A percentile compares a stretch with the other conserved stretches of the same genome.
These are phyloP conservation scores for Nicotiana noctiflora DNA, from an alignment of 257 asterid genomes.

Conservation along the genomic window DNA sequence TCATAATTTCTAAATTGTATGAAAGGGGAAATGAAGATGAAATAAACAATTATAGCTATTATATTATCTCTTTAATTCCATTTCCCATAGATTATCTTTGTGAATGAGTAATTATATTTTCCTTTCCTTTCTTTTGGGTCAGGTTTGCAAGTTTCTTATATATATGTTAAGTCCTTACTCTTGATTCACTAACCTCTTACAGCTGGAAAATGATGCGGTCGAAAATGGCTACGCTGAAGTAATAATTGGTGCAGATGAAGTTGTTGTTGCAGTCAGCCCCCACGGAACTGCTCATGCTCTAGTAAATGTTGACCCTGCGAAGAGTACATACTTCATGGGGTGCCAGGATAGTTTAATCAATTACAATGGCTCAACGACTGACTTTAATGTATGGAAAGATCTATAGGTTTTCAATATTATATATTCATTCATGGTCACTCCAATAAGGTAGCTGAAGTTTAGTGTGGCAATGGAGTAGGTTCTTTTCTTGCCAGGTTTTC, in stretches of 20 bases:
- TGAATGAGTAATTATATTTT: background rate
- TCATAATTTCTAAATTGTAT: background rate
- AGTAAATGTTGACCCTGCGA: slow-evolving; percentile 49
- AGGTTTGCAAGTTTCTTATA: background rate
- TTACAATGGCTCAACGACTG: slow-evolving; percentile 49
- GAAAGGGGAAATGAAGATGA: background rate
- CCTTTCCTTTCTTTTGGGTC: background rate
- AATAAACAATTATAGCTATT: background rate
- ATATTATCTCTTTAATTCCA: background rate
- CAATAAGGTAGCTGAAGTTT: background rate
- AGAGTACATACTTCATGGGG: slow-evolving; percentile 59
- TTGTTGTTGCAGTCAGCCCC: slow-evolving; percentile 67
- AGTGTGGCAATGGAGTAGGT: background rate
- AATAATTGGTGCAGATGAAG: slow-evolving; percentile 62
- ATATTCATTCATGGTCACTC: background rate
- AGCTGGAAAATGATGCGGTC: slow-evolving; percentile 61
- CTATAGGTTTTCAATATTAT: slow-evolving; percentile 21
- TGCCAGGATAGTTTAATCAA: slow-evolving; percentile 65
- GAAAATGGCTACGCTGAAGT: slow-evolving; percentile 61
- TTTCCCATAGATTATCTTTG: background rate
- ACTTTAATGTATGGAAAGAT: slow-evolving; percentile 79
- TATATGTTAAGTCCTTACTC: background rate
- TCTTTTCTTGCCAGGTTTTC: background rate
- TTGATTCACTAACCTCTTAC: slow-evolving; percentile 16
- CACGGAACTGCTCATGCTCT: slow-evolving; percentile 84